phyloP scores from a whole-genome alignment of 1,284 basidiomycete genomes.

The Trichosporon coremiiforme region DNA sequence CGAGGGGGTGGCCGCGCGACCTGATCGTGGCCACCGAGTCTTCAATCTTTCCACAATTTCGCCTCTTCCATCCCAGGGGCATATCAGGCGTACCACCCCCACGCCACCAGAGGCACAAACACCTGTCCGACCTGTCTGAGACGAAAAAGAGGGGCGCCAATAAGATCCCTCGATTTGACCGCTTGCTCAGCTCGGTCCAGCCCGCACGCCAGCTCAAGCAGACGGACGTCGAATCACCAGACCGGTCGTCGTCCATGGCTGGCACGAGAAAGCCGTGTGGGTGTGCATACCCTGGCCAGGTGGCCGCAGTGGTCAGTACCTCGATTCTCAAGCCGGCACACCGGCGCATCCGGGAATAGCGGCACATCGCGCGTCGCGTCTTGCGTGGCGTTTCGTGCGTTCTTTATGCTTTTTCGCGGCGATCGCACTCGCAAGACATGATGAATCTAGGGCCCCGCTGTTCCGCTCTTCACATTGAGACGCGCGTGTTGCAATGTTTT shows the following conservation, averaged over 20 bases:
- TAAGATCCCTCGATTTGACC: neutral
- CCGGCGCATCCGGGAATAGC: conserved; percentile 6
- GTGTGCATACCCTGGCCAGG: neutral
- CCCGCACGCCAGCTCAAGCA: neutral
- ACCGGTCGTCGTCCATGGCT: neutral
- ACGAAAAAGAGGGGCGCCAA: neutral
- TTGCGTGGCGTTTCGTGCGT: conserved; percentile 8
- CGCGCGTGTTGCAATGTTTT: conserved; percentile 14
- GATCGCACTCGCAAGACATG: conserved; percentile 11
- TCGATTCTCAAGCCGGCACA: neutral
- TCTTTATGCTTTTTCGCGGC: neutral
- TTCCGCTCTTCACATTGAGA: conserved; percentile 12
- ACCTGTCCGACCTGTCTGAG: neutral
- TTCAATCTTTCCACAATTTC: neutral
- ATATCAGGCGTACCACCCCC: neutral
- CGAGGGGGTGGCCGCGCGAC: neutral
- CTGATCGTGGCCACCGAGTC: neutral
- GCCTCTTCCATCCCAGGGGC: neutral
- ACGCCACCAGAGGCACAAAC: conserved; percentile 10
- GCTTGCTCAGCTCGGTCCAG: neutral
- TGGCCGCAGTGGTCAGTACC: neutral
- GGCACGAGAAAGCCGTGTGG: neutral
- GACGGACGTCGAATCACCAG: neutral
- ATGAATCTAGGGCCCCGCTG: conserved; percentile 13
- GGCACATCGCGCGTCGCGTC: conserved; percentile 6